A percentile compares a stretch with the other conserved stretches of the same genome.
These are phyloP conservation scores for Hemisphaericaspora xylanilytica DNA, from an alignment of 1,139 yeast species.

Conservation along the genomic window DNA sequence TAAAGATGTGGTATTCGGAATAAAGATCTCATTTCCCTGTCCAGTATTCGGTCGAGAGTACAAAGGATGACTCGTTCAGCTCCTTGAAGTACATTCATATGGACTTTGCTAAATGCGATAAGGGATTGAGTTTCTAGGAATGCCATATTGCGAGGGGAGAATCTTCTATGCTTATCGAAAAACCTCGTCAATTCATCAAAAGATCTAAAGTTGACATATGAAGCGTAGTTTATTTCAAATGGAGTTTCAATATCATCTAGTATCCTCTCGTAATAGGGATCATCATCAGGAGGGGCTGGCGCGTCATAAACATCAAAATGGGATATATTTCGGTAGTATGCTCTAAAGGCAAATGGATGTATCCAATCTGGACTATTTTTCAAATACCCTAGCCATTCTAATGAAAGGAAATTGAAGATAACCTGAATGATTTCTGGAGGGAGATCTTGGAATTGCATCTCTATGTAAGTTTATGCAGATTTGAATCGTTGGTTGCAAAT, in stretches of 20 bases:
- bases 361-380: not conserved
- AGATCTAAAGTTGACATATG: not conserved
- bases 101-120: not conserved
- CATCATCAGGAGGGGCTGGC: not conserved
- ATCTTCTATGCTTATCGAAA: not conserved
- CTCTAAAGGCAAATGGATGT: not conserved
- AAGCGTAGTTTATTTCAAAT: not conserved
- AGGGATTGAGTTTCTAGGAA: not conserved
- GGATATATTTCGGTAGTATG: not conserved
- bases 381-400: not conserved
- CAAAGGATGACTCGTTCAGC: not conserved
- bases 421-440: slow-evolving; percentile 1
- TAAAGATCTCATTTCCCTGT: not conserved
- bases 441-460: slow-evolving; percentile 1
- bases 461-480: not conserved
- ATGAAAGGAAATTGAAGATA: not conserved
- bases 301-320: not conserved
- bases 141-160: not conserved
- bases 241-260: not conserved
- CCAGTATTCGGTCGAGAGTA: not conserved
- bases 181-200: not conserved
- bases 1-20: not conserved
- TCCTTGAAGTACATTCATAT: not conserved
- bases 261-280: not conserved
- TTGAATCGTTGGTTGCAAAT: no score